Evolutionary conservation across 2,329 filamentous ascomycete genomes (phyloP).

Genomic region (Myriosclerotinia scirpicola): DNA sequence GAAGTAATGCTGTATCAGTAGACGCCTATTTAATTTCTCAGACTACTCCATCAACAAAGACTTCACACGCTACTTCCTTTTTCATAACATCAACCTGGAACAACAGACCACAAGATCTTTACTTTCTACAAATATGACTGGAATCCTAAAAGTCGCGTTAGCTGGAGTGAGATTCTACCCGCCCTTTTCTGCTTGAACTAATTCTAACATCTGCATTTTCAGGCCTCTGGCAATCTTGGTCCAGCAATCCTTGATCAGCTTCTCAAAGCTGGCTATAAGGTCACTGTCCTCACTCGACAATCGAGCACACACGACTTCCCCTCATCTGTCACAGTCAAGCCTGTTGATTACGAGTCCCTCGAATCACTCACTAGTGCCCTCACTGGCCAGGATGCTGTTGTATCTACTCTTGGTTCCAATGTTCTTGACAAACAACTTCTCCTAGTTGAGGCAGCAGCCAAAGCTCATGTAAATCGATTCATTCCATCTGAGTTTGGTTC

Average conservation of each 20-base stretch:
- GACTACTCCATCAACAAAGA: neutral
- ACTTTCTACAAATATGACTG: conserved; percentile 28
- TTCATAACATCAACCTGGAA: conserved; percentile 16
- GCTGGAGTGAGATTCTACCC: conserved; percentile 30
- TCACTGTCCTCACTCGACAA: conserved; percentile 42
- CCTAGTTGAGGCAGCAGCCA: conserved; percentile 58
- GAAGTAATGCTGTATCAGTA: neutral
- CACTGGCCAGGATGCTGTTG: conserved; percentile 32
- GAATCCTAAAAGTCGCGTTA: conserved; percentile 32
- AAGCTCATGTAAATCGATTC: conserved; percentile 60
- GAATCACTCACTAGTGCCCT: conserved; percentile 36
- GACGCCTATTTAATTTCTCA: neutral
- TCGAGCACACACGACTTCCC: conserved; percentile 35
- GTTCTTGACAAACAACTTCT: conserved; percentile 34
- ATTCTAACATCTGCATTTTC: conserved; percentile 7
- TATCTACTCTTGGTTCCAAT: conserved; percentile 28
- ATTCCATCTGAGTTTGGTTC: conserved; percentile 57
- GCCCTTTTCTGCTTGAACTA: neutral
- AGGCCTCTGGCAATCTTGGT: conserved; percentile 35
- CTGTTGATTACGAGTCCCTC: conserved; percentile 24
- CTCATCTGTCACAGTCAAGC: conserved; percentile 29
- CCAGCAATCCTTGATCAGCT: conserved; percentile 34
- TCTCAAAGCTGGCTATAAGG: conserved; percentile 39
- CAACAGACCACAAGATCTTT: neutral
- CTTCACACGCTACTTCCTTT: neutral